Evolutionary conservation across 2,329 filamentous ascomycete genomes (phyloP).

Genomic region (Zymoseptoria brevis): DNA sequence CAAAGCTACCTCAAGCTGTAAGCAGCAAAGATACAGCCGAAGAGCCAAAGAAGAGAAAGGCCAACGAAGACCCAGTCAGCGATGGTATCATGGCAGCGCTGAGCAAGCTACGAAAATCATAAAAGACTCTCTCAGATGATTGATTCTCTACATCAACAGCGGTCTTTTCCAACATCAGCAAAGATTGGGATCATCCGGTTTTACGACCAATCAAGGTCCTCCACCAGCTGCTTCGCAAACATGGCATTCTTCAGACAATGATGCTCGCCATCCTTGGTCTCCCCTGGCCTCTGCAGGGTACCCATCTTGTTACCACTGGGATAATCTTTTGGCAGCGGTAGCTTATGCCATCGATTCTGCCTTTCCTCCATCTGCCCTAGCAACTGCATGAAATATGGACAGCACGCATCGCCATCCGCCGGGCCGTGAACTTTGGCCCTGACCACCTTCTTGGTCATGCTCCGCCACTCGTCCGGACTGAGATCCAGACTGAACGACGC

Average conservation of each 20-base stretch:
- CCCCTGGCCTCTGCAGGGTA: constrained; percentile 2
- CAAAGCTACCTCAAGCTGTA: not conserved
- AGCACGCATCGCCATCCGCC: constrained; percentile 18
- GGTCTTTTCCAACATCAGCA: not conserved
- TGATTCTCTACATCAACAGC: not conserved
- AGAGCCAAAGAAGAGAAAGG: constrained; percentile 29
- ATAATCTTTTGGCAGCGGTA: constrained; percentile 16
- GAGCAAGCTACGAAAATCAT: constrained; percentile 43
- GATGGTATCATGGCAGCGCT: constrained; percentile 54
- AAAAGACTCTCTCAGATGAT: not conserved
- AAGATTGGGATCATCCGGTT: not conserved
- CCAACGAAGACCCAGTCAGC: constrained; percentile 40
- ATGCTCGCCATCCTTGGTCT: constrained; percentile 7
- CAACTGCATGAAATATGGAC: constrained; percentile 30
- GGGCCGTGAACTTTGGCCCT: constrained; percentile 37
- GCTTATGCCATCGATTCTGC: constrained; percentile 37
- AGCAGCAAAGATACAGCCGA: constrained; percentile 1
- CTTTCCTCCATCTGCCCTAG: constrained; percentile 34
- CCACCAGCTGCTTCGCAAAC: constrained; percentile 20
- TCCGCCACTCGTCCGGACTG: constrained; percentile 36
- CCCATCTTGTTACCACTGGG: constrained; percentile 7
- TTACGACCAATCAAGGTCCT: constrained; percentile 19
- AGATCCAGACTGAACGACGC: constrained; percentile 40
- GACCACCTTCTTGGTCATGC: constrained; percentile 39
- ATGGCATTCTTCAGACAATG: constrained; percentile 26